Evolutionary conservation across 1,139 yeast genomes (phyloP), one percentile per base, ranked within the genome.

Genomic region (Taiozyma sp.): DNA sequence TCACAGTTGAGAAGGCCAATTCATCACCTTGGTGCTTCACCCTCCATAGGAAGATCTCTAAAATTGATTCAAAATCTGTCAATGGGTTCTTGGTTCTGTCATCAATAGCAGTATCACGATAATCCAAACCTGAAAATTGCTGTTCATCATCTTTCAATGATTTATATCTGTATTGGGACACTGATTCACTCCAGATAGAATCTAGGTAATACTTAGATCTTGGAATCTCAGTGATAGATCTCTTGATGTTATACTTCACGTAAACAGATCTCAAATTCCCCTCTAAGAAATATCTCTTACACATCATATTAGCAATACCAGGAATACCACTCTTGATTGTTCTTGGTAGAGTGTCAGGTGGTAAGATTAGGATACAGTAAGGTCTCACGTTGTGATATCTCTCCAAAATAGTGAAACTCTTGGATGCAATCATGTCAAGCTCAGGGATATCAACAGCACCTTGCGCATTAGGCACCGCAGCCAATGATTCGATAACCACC

Each of bases 231-330:
- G 85, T 76, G 21, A 88, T 74, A 0, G 95, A 83, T 51, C 79
- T 77, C 42, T 80, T 75, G 29, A 86, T 79, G 52, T 85, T 85
- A 63, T 91, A 93, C 62, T 88, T 89, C 48, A 90, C 91, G 67
- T 80, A 91, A 42, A 82, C 85, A 0, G 96, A 86, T 32, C 81
- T 77, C 37, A 93, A 71, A 11, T 79, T 74, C 2, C 98, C 98
- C 57, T 83, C 86, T 46, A 85, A 75, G 62, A 90, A 90, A 57
- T 81, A 77, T 60, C 88, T 82, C 56, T 91, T 89, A 59, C 97
- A 91, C 47, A 95, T 75, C 83, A 91, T 88, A 59, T 91, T 93
- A 2, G 99, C 98, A 58, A 93, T 87, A 62, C 95, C 99, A 34
- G 85, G 75, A 13, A 95, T 83, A 8, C 97, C 97, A 67, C 89